These are phyloP conservation scores for Candida taoyuanica DNA, from an alignment of 805 yeast genomes.

Conservation along the genomic window DNA sequence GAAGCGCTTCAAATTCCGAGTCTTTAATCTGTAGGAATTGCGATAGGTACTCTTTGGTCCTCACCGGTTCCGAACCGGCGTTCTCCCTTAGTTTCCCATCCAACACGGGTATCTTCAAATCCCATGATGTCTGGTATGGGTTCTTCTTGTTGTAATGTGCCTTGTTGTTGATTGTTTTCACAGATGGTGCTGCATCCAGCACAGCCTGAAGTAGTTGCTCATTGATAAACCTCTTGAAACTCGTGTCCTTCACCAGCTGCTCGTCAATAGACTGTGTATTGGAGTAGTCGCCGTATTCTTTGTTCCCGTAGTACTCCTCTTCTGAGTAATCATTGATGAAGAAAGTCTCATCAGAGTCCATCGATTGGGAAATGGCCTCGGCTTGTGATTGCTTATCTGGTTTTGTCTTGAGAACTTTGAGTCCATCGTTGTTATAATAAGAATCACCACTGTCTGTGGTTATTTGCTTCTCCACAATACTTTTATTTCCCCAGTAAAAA, in stretches of 20 bases:
- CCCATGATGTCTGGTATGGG: constrained; percentile 11
- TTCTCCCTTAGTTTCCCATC: constrained; percentile 26
- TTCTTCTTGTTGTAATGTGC: constrained; percentile 22
- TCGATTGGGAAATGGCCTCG: constrained; percentile 2
- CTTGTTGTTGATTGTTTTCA: constrained; percentile 20
- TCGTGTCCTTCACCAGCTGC: constrained; percentile 8
- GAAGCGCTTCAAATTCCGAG: constrained; percentile 15
- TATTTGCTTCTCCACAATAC: neutral
- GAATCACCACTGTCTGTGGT: constrained; percentile 1
- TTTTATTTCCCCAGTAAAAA: constrained; percentile 2
- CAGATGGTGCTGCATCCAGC: constrained; percentile 15
- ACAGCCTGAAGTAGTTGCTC: constrained; percentile 14
- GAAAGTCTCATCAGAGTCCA: constrained; percentile 8
- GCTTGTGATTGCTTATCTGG: constrained; percentile 12
- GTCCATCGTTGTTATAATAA: constrained; percentile 7
- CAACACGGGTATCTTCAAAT: constrained; percentile 21
- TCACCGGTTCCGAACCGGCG: constrained; percentile 20
- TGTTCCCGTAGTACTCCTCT: constrained; percentile 19
- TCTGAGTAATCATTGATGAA: constrained; percentile 15
- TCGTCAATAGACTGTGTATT: constrained; percentile 12
- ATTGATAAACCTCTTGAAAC: constrained; percentile 19
- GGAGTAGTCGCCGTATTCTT: constrained; percentile 13
- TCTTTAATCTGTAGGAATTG: constrained; percentile 17
- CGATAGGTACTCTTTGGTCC: constrained; percentile 22
- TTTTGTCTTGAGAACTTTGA: constrained; percentile 11